Evolutionary conservation across 495 filamentous ascomycete species (phyloP).

Genomic region (Penicillium subrubescens): DNA sequence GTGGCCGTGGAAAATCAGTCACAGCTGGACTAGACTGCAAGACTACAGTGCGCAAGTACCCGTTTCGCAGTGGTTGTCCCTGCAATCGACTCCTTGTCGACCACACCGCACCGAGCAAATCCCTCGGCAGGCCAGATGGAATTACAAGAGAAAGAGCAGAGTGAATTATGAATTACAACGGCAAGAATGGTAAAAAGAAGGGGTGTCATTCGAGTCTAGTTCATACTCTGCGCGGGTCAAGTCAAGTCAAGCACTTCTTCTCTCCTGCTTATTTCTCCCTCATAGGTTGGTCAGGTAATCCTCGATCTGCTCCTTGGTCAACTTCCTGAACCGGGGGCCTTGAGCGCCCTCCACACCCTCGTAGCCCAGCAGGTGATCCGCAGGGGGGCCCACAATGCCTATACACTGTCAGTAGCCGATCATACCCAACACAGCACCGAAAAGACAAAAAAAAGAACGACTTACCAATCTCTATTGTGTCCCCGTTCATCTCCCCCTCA

Average conservation of each 20-base stretch:
- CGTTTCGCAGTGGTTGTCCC: background rate
- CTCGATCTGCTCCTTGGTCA: conserved; percentile 97
- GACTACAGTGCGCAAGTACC: background rate
- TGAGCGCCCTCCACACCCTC: conserved; percentile 88
- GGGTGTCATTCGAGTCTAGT: conserved; percentile 29
- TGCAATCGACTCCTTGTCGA: background rate
- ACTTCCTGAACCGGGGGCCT: conserved; percentile 92
- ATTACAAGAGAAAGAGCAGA: background rate
- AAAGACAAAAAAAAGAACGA: background rate
- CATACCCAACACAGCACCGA: no score
- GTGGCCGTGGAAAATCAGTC: background rate
- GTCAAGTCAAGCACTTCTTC: background rate
- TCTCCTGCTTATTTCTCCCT: conserved; percentile 14
- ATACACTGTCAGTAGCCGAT: conserved; percentile 11
- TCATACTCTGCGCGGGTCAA: conserved; percentile 11
- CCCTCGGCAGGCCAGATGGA: background rate
- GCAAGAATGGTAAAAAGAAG: conserved; percentile 12
- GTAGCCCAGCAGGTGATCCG: conserved; percentile 86
- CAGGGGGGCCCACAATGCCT: conserved; percentile 95
- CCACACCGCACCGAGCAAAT: background rate
- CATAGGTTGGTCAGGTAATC: conserved; percentile 97
- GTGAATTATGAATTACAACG: background rate
- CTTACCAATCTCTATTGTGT: conserved; percentile 97
- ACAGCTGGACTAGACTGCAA: background rate
- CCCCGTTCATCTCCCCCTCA: conserved; percentile 98